Evolutionary conservation across 2,329 filamentous ascomycete genomes (phyloP).

Genomic region (Ophiosphaerella korrae): DNA sequence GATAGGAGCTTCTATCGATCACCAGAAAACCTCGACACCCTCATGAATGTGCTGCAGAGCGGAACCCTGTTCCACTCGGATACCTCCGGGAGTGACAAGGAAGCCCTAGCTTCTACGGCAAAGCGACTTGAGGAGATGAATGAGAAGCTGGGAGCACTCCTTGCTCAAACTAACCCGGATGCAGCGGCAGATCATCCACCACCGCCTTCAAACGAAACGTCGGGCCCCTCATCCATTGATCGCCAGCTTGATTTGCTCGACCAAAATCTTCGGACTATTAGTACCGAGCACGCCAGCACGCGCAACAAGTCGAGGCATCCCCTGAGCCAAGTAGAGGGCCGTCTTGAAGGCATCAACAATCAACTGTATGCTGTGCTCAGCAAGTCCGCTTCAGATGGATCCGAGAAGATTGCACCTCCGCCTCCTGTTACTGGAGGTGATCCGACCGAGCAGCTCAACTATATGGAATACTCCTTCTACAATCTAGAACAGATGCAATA

Average conservation of each 20-base stretch:
- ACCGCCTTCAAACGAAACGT: constrained; percentile 22
- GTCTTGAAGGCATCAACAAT: constrained; percentile 61
- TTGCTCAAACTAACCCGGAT: constrained; percentile 66
- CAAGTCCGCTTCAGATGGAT: constrained; percentile 57
- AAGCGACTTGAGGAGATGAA: constrained; percentile 71
- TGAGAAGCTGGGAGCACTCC: constrained; percentile 67
- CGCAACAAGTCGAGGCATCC: constrained; percentile 35
- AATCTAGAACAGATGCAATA: constrained; percentile 46
- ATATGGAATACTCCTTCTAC: constrained; percentile 67
- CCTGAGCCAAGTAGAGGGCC: constrained; percentile 45
- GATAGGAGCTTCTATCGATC: constrained; percentile 75
- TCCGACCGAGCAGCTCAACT: constrained; percentile 70
- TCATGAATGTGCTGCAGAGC: constrained; percentile 46
- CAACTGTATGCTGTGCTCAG: constrained; percentile 60
- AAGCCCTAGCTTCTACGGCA: constrained; percentile 66
- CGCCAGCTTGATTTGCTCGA: constrained; percentile 74
- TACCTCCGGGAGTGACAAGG: constrained; percentile 44
- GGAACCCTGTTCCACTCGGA: constrained; percentile 38
- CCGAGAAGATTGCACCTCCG: constrained; percentile 60
- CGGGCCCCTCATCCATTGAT: constrained; percentile 44
- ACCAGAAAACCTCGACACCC: constrained; percentile 66
- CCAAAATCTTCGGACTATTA: constrained; percentile 65
- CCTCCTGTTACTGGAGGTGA: constrained; percentile 63
- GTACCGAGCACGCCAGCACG: constrained; percentile 57
- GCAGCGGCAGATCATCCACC: constrained; percentile 39